Evolutionary conservation across 2,329 filamentous ascomycete species (phyloP), one percentile per base, ranked within the genome.

Genomic region (Lithohypha guttulata): DNA sequence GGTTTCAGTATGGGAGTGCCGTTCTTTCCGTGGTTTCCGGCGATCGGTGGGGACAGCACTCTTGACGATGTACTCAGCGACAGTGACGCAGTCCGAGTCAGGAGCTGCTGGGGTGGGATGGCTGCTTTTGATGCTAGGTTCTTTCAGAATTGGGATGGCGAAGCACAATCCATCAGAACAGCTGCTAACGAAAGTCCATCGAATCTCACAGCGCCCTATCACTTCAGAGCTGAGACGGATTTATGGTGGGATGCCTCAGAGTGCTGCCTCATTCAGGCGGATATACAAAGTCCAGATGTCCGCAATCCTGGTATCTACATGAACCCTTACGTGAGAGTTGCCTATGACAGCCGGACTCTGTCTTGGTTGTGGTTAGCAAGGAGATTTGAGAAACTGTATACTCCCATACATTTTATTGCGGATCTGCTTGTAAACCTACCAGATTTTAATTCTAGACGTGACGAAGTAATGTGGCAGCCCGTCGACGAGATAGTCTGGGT

Each of bases 61-160:
- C 68, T 80, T 30, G 63, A 66, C 3, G 79, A 81, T 53, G 76
- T 84, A 13, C 57, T 82, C 2, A 62, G 62, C 0, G 71, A 75
- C 40, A 64, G 55, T 31, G 65, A 68, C 47, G 62, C 79, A 0
- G 80, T 86, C 1, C 70, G 75, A 6, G 81, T 85, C 1, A 73
- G 71, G 50, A 78, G 77, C 47, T 86, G 82, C 59, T 86, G 81
- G 82, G 79, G 80, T 37, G 82, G 82, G 15, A 84, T 85, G 73
- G 77, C 66, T 17, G 64, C 65, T 11, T 68, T 68, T 45, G 64
- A 68, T 45, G 64, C 64, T 7, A 56, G 51, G 23, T 66, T 61
- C 34, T 66, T 68, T 48, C 65, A 68, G 46, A 43, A 45, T 21
- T 35, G 36, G 26, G 39, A 39, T 6, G 33, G 38, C 19, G 18